A percentile compares a stretch with the other conserved stretches of the same genome.
Evolutionary conservation across 345 rosid species (phyloP).

Genomic region (Eucalyptus pauciflora): DNA sequence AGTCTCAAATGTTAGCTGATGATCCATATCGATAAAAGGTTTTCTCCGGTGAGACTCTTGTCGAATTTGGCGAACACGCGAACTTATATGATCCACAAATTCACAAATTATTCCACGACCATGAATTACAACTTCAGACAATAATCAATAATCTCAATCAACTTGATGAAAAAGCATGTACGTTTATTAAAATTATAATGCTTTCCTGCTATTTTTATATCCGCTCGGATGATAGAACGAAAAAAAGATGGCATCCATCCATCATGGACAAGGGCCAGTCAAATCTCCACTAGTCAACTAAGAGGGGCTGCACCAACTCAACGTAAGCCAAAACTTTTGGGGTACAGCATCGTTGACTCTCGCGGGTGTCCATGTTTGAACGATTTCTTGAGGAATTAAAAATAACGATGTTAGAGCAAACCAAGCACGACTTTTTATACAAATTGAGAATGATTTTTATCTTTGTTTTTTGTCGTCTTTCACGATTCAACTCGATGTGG

Average conservation of each 20-base stretch:
- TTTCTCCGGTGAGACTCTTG: background rate
- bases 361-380: background rate
- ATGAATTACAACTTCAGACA: background rate
- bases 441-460: background rate
- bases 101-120: fast-evolving
- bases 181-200: background rate
- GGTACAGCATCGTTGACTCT: background rate
- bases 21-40: background rate
- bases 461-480: background rate
- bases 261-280: background rate
- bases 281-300: background rate
- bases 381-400: background rate
- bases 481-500: background rate
- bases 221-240: background rate
- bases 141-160: background rate
- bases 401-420: background rate
- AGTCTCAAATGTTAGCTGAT: background rate
- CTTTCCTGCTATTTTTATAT: background rate
- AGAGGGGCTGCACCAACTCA: background rate
- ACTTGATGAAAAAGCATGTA: background rate
- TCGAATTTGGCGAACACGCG: fast-evolving
- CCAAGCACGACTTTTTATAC: background rate
- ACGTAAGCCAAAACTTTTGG: background rate
- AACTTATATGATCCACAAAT: background rate
- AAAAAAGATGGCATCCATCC: background rate